Percentiles rank a stretch among this genome's conserved stretches.
Evolutionary conservation across 495 filamentous ascomycete species (phyloP).

Genomic region (Hypoxylon rickii): DNA sequence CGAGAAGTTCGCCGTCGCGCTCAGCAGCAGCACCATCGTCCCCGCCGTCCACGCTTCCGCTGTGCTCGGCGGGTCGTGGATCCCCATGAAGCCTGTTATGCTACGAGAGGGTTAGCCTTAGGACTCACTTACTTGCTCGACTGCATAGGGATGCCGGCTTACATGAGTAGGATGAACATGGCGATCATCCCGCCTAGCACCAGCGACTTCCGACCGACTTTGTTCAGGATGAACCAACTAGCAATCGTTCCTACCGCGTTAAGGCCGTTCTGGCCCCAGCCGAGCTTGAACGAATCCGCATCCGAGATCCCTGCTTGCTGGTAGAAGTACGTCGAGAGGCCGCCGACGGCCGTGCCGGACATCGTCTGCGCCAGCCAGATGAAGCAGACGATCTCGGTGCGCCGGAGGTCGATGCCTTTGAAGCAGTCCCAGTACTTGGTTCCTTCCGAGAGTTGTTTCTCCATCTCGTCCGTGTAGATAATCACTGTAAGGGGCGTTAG

Average conservation of each 20-base stretch:
- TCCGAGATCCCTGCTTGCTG: slow-evolving; percentile 66
- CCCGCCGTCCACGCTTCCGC: slow-evolving; percentile 53
- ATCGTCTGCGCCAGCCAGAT: slow-evolving; percentile 74
- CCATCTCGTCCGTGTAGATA: slow-evolving; percentile 59
- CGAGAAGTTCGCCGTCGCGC: slow-evolving; percentile 50
- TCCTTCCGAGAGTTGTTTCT: slow-evolving; percentile 59
- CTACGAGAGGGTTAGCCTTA: slow-evolving; percentile 19
- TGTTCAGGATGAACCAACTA: slow-evolving; percentile 57
- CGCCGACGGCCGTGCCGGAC: slow-evolving; percentile 69
- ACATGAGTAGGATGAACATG: slow-evolving; percentile 50
- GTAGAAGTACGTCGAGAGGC: slow-evolving; percentile 72
- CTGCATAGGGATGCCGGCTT: too few relatives aligned
- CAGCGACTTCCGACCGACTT: slow-evolving; percentile 55
- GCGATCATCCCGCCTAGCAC: slow-evolving; percentile 54
- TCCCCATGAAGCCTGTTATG: slow-evolving; percentile 46
- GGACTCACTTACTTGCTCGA: too few relatives aligned
- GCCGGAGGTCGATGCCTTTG: slow-evolving; percentile 65
- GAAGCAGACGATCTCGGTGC: slow-evolving; percentile 71
- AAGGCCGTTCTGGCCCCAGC: slow-evolving; percentile 46
- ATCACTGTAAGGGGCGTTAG: slow-evolving; percentile 48
- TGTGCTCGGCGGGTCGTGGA: slow-evolving; percentile 27
- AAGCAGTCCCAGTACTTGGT: slow-evolving; percentile 68
- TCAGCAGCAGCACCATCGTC: slow-evolving; percentile 52
- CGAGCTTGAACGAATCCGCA: slow-evolving; percentile 56
- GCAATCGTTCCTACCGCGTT: slow-evolving; percentile 56